These are phyloP conservation scores for Marchantia polymorpha DNA, from an alignment of 225 moss, liverwort and hornwort species.

Conservation along the genomic window DNA sequence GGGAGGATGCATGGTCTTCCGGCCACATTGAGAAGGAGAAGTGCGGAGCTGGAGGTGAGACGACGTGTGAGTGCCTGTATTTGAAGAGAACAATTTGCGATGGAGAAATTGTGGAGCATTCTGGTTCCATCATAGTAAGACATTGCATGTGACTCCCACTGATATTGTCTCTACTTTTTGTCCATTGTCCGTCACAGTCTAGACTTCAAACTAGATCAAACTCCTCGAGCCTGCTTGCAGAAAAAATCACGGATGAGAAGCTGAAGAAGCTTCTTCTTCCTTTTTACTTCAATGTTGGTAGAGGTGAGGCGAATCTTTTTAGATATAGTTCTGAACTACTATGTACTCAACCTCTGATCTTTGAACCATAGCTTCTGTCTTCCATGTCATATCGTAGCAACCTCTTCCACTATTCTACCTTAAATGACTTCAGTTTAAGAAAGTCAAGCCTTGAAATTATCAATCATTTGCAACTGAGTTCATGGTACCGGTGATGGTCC, in stretches of 20 bases:
- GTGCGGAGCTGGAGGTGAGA: not conserved
- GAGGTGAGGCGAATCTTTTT: no score
- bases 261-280: no score
- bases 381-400: not conserved
- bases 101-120: conserved; percentile 54
- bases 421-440: no score
- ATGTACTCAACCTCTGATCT: not conserved
- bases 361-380: no score
- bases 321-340: no score
- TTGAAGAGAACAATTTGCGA: conserved; percentile 47
- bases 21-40: not conserved
- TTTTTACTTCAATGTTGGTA: no score
- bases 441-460: not conserved
- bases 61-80: conserved; percentile 51
- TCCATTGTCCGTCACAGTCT: no score
- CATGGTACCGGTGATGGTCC: no score
- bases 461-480: not conserved
- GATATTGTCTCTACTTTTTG: not conserved
- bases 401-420: not conserved
- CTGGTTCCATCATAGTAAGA: conserved; percentile 67
- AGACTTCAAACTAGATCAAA: no score
- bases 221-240: no score
- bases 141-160: not conserved
- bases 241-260: no score
- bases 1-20: not conserved